Evolutionary conservation across 2,329 filamentous ascomycete genomes (phyloP).

Genomic region (Claviceps arundinis): DNA sequence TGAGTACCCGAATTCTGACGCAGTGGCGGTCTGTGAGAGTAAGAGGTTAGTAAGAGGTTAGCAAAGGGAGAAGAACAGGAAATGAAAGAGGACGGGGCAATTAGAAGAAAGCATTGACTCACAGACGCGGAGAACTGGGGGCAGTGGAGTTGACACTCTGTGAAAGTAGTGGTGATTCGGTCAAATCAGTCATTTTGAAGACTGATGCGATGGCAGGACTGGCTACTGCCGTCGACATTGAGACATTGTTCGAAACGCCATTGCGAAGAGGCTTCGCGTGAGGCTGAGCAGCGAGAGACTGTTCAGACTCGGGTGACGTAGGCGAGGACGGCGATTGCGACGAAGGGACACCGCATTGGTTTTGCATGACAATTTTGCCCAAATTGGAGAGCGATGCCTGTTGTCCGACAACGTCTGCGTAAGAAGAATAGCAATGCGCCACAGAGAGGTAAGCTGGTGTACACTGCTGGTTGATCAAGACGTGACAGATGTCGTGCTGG

Average conservation of each 20-base stretch:
- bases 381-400: slow-evolving; percentile 28
- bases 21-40: slow-evolving; percentile 42
- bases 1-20: slow-evolving; percentile 62
- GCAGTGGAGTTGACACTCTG: slow-evolving; percentile 46
- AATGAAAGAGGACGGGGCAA: not conserved
- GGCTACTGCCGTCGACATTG: slow-evolving; percentile 12
- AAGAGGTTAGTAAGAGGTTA: not conserved
- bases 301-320: slow-evolving; percentile 18
- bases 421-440: slow-evolving; percentile 5
- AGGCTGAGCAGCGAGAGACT: slow-evolving; percentile 19
- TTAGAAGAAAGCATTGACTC: slow-evolving; percentile 15
- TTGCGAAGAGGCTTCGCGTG: slow-evolving; percentile 18
- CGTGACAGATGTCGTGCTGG: slow-evolving; percentile 3
- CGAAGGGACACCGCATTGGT: slow-evolving; percentile 21
- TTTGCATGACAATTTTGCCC: slow-evolving; percentile 34
- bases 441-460: slow-evolving; percentile 6
- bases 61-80: too few species aligned
- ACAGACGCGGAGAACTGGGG: slow-evolving; percentile 46
- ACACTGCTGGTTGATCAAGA: slow-evolving; percentile 7
- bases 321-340: slow-evolving; percentile 16
- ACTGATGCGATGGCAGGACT: slow-evolving; percentile 27
- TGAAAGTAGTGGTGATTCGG: slow-evolving; percentile 41
- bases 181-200: slow-evolving; percentile 28
- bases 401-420: slow-evolving; percentile 19
- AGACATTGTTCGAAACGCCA: slow-evolving; percentile 14